Percentiles rank a stretch among this genome's conserved stretches.
Evolutionary conservation across 768 basidiomycete genomes (phyloP).

Genomic region (Sarcodon aspratus): DNA sequence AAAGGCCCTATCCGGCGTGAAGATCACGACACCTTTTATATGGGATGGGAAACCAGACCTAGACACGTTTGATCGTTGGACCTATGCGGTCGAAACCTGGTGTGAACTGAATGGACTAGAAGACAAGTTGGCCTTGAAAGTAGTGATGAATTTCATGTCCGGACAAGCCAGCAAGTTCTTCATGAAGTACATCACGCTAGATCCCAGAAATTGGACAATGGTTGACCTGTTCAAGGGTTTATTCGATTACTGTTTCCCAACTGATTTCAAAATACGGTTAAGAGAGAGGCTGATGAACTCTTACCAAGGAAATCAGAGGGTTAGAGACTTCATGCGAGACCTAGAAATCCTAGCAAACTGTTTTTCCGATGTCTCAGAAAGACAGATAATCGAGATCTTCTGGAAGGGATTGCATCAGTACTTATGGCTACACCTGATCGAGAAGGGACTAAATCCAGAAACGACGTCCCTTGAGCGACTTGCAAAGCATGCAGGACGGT

Average conservation of each 20-base stretch:
- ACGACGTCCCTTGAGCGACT: background rate
- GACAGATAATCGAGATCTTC: conserved; percentile 5
- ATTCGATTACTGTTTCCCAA: conserved; percentile 14
- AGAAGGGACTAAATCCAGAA: conserved; percentile 7
- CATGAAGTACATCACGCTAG: conserved; percentile 9
- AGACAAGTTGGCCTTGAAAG: conserved; percentile 2
- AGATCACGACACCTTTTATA: conserved; percentile 6
- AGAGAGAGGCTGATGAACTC: too few relatives aligned
- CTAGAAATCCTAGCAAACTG: conserved; percentile 10
- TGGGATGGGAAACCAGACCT: conserved; percentile 9
- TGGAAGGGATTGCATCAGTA: conserved; percentile 6
- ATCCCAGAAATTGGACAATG: conserved; percentile 6
- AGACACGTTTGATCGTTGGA: conserved; percentile 7
- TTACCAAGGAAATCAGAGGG: too few relatives aligned
- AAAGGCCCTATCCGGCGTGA: conserved; percentile 4
- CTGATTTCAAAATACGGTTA: conserved; percentile 9
- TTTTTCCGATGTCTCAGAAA: conserved; percentile 7
- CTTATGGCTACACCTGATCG: conserved; percentile 9
- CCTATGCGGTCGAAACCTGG: conserved; percentile 8
- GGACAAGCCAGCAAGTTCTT: conserved; percentile 14
- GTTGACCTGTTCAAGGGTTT: conserved; percentile 6
- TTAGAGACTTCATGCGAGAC: too few relatives aligned
- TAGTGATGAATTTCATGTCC: conserved; percentile 9
- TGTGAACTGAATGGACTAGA: conserved; percentile 3
- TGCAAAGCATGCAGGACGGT: background rate